phyloP scores from a whole-genome alignment of 2,329 filamentous ascomycete species.

The Penicillium vulpinum region DNA sequence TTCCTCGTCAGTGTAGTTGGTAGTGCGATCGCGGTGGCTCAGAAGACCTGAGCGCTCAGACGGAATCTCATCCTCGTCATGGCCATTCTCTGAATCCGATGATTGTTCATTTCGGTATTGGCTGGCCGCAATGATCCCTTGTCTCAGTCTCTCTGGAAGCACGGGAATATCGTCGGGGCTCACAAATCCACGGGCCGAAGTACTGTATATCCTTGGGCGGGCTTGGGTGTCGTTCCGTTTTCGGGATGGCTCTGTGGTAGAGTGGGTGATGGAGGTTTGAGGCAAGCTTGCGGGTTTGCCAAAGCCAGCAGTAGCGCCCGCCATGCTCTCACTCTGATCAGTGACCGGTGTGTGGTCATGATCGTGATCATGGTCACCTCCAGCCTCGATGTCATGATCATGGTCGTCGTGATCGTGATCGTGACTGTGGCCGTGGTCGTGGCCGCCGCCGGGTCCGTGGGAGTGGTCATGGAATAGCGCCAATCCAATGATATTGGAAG shows the following conservation, averaged over 20 bases:
- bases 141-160: constrained; percentile 84
- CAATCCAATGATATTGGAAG: constrained; percentile 86
- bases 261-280: constrained; percentile 31
- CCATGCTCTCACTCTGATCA: background rate
- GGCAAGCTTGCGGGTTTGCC: constrained; percentile 20
- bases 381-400: constrained; percentile 47
- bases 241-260: constrained; percentile 30
- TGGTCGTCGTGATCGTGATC: constrained; percentile 52
- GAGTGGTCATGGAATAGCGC: constrained; percentile 91
- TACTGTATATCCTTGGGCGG: constrained; percentile 42
- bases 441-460: constrained; percentile 60
- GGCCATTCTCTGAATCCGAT: constrained; percentile 59
- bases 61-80: constrained; percentile 52
- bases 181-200: constrained; percentile 58
- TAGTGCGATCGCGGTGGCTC: constrained; percentile 43
- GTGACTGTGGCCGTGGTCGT: constrained; percentile 47
- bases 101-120: constrained; percentile 57
- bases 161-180: constrained; percentile 73
- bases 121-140: constrained; percentile 87
- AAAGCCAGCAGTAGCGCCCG: background rate
- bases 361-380: constrained; percentile 61
- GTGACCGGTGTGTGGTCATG: constrained; percentile 18
- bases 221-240: constrained; percentile 32
- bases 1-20: constrained; percentile 37
- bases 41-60: constrained; percentile 46